phyloP scores from a whole-genome alignment of 2,329 filamentous ascomycete species.

The Aureobasidium uvarum region DNA sequence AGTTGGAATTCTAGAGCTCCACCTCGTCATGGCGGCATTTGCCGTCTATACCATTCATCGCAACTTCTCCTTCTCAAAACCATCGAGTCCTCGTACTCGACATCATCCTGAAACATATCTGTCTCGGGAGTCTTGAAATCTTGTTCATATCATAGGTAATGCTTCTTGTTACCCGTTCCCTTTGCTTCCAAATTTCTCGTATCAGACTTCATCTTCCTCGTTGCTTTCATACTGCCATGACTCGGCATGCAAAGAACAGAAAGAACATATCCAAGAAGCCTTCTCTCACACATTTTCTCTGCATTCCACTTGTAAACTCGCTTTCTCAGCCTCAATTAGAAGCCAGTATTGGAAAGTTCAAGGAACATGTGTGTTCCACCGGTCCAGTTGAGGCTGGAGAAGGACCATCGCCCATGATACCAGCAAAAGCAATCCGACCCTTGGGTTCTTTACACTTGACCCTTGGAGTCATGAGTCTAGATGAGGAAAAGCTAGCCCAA shows the following conservation, averaged over 20 bases:
- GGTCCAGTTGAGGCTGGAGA: background rate
- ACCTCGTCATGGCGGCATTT: slow-evolving; percentile 17
- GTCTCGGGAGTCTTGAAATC: background rate
- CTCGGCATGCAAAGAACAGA: background rate
- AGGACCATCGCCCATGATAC: slow-evolving; percentile 49
- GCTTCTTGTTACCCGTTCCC: background rate
- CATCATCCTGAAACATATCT: background rate
- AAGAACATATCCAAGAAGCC: slow-evolving; percentile 39
- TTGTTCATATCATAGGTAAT: background rate
- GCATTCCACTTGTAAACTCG: slow-evolving; percentile 66
- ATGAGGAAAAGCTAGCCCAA: slow-evolving; percentile 50
- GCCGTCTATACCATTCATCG: slow-evolving; percentile 6
- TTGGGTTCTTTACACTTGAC: slow-evolving; percentile 82
- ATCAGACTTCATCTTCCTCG: background rate
- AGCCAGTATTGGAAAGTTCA: slow-evolving; percentile 30
- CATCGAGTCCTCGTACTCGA: background rate
- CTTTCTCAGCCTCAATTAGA: slow-evolving; percentile 63
- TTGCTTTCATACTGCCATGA: background rate
- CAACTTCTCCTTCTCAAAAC: background rate
- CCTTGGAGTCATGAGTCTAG: slow-evolving; percentile 78
- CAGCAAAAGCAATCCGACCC: slow-evolving; percentile 67
- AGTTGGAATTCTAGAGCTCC: slow-evolving; percentile 3
- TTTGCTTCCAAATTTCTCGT: too few relatives aligned
- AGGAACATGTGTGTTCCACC: slow-evolving; percentile 21
- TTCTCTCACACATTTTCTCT: slow-evolving; percentile 70